Percentiles rank a stretch among this genome's conserved stretches.
phyloP scores from a whole-genome alignment of 1,284 basidiomycete genomes.

The Ustilago curta region DNA sequence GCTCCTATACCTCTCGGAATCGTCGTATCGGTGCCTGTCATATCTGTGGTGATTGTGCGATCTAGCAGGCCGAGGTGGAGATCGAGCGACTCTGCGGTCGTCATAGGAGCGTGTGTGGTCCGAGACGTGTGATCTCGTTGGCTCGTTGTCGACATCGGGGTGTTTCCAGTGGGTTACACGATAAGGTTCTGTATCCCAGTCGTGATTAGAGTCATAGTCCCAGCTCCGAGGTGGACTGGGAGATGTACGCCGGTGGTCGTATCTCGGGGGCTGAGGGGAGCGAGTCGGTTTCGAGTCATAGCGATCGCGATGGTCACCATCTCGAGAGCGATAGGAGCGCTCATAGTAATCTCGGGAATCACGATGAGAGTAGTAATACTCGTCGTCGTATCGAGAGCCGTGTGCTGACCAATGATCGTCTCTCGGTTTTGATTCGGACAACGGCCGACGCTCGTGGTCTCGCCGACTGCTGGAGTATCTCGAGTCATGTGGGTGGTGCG shows the following conservation, averaged over 20 bases:
- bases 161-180: background rate
- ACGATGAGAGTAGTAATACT: background rate
- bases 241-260: slow-evolving; percentile 4
- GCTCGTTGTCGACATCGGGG: background rate
- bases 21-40: background rate
- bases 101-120: background rate
- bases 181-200: background rate
- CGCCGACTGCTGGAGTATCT: slow-evolving; percentile 3
- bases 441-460: slow-evolving; percentile 7
- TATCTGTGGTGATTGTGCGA: slow-evolving; percentile 7
- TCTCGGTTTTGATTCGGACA: background rate
- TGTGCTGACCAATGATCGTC: slow-evolving; percentile 12
- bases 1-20: background rate
- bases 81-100: slow-evolving; percentile 7
- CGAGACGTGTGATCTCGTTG: background rate
- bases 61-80: slow-evolving; percentile 6
- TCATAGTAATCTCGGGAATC: slow-evolving; percentile 8
- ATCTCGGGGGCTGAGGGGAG: slow-evolving; percentile 7
- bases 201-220: background rate
- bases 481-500: slow-evolving; percentile 11
- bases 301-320: background rate
- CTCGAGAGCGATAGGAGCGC: background rate
- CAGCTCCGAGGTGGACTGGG: slow-evolving; percentile 5
- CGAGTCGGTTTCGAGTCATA: background rate
- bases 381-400: slow-evolving; percentile 8